Percentiles rank a stretch among this genome's conserved stretches.
These are phyloP conservation scores for Crithidia expoeki DNA, from an alignment of 208 protist genomes.

Conservation along the genomic window DNA sequence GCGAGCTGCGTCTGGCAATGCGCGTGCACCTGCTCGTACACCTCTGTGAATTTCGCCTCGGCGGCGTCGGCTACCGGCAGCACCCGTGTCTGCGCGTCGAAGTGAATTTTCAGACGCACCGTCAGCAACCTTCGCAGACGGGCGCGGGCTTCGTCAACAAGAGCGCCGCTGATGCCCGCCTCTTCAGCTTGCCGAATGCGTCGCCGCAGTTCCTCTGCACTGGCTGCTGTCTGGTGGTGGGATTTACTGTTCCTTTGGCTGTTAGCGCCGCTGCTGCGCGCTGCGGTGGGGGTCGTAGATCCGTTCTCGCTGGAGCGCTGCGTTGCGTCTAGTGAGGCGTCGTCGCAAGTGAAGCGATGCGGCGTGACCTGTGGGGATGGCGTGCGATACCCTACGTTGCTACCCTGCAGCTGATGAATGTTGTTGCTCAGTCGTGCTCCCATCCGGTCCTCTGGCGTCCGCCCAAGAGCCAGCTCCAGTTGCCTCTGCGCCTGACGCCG, in stretches of 20 bases:
- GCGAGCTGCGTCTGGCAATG: slow-evolving; percentile 52
- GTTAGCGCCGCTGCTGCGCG: neutral
- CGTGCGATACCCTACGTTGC: neutral
- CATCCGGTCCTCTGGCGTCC: neutral
- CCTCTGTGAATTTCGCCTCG: slow-evolving; percentile 43
- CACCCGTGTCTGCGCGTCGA: slow-evolving; percentile 69
- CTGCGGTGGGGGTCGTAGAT: neutral
- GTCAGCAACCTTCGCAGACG: slow-evolving; percentile 40
- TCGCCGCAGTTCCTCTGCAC: slow-evolving; percentile 34
- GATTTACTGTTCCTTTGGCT: neutral
- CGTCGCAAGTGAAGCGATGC: slow-evolving; percentile 5
- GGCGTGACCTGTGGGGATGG: slow-evolving; percentile 28
- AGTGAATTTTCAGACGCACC: slow-evolving; percentile 78
- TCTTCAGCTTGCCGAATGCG: slow-evolving; percentile 49
- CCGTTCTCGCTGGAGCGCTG: slow-evolving; percentile 24
- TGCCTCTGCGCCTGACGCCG: slow-evolving; percentile 46
- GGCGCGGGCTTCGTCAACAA: slow-evolving; percentile 52
- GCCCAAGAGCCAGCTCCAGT: slow-evolving; percentile 39
- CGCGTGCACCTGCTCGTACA: slow-evolving; percentile 62
- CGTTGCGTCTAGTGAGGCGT: neutral
- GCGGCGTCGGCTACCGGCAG: slow-evolving; percentile 50
- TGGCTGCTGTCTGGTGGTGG: neutral
- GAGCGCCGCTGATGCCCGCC: slow-evolving; percentile 43
- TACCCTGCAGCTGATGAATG: no score
- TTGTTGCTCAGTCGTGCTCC: neutral